Evolutionary conservation across 148 eudicot species (phyloP).

Genomic region (Vaccinium darrowii): DNA sequence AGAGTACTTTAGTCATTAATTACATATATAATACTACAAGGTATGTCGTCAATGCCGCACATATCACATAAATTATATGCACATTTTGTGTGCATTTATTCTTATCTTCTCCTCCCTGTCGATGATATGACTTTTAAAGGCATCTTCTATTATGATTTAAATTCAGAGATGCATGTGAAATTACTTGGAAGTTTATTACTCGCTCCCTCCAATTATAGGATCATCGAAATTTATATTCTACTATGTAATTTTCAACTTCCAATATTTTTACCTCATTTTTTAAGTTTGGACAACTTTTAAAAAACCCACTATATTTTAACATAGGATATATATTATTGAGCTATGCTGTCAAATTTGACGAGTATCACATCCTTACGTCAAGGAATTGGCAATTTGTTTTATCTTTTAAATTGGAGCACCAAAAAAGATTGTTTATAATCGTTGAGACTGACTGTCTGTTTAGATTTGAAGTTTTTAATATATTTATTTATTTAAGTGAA

Average conservation of each 20-base stretch:
- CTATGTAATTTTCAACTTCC: neutral
- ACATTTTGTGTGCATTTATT: too few relatives aligned
- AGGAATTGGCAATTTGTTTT: neutral
- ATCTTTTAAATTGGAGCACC: neutral
- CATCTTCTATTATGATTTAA: neutral
- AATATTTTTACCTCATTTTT: neutral
- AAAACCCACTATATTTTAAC: too few relatives aligned
- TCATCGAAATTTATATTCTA: neutral
- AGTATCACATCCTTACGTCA: neutral
- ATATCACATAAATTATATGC: too few relatives aligned
- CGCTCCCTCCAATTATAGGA: neutral
- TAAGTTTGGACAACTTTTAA: neutral
- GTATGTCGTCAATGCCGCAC: too few relatives aligned
- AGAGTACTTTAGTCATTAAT: neutral
- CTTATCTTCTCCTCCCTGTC: too few relatives aligned
- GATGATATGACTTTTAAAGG: too few relatives aligned
- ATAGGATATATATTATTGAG: neutral
- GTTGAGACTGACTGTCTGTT: neutral
- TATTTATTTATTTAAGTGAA: neutral
- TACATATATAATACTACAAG: too few relatives aligned
- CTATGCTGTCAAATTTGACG: neutral
- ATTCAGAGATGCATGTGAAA: neutral
- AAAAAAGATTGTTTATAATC: neutral
- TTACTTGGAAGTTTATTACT: neutral
- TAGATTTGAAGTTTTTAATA: neutral